These are phyloP conservation scores for Arabis alpina DNA, from an alignment of 345 rosid genomes.

Conservation along the genomic window DNA sequence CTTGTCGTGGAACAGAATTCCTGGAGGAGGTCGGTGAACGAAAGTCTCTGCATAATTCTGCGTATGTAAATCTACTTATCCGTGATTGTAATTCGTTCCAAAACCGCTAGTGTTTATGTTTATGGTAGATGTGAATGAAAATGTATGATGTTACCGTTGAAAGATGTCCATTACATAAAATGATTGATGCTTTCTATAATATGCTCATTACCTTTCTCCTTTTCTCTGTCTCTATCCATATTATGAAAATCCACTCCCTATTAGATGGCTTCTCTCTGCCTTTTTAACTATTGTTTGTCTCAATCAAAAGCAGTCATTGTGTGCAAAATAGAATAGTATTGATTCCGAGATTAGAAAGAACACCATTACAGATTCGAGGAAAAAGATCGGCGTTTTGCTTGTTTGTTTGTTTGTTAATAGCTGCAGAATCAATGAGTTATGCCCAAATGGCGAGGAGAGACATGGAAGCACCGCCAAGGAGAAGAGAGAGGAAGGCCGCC, in stretches of 20 bases:
- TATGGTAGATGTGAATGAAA: constrained; percentile 22
- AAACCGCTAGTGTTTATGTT: constrained; percentile 26
- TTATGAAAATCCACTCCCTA: constrained; percentile 3
- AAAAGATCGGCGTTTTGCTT: constrained; percentile 25
- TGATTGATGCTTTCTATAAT: constrained; percentile 24
- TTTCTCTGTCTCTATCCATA: constrained; percentile 20
- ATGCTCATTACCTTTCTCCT: constrained; percentile 23
- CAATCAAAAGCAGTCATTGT: constrained; percentile 20
- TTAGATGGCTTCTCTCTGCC: constrained; percentile 29
- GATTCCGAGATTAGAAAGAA: constrained; percentile 37
- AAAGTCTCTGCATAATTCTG: constrained; percentile 9
- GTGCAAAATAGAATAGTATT: constrained; percentile 37
- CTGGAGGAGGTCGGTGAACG: constrained; percentile 62
- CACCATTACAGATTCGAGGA: constrained; percentile 38
- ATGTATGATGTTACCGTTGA: constrained; percentile 30
- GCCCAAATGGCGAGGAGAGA: constrained; percentile 75
- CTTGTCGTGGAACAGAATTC: constrained; percentile 89
- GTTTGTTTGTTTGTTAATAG: constrained; percentile 24
- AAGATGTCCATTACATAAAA: constrained; percentile 21
- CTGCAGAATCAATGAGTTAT: constrained; percentile 26
- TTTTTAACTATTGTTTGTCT: constrained; percentile 28
- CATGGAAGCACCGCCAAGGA: constrained; percentile 69
- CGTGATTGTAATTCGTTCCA: constrained; percentile 26
- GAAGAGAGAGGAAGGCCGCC: constrained; percentile 59
- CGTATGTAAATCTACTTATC: constrained; percentile 32